A percentile compares a stretch with the other conserved stretches of the same genome.
Evolutionary conservation across 352 stramenopile genomes (phyloP).

Genomic region (Blastocystis sp.): DNA sequence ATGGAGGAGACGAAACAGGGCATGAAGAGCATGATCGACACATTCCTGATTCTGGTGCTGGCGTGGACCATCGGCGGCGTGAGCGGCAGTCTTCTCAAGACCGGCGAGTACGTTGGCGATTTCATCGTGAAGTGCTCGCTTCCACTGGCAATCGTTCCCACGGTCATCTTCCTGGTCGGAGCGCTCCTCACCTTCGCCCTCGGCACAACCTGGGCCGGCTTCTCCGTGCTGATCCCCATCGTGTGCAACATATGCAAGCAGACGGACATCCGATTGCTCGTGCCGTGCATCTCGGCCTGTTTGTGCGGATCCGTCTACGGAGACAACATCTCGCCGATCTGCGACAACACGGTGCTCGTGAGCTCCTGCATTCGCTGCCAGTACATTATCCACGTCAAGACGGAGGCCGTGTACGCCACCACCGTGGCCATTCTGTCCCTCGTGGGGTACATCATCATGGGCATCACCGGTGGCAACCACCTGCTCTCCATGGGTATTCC

Average conservation of each 20-base stretch:
- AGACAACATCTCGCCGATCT: slow-evolving; percentile 85
- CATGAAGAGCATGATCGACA: slow-evolving; percentile 45
- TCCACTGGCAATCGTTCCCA: slow-evolving; percentile 78
- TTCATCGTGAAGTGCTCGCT: slow-evolving; percentile 76
- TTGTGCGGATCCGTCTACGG: slow-evolving; percentile 81
- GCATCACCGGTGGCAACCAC: not conserved
- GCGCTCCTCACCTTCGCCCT: slow-evolving; percentile 84
- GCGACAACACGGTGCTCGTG: slow-evolving; percentile 85
- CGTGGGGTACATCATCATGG: slow-evolving; percentile 10
- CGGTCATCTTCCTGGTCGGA: slow-evolving; percentile 80
- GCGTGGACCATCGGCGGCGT: slow-evolving; percentile 47
- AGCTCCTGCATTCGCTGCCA: slow-evolving; percentile 78
- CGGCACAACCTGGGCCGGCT: slow-evolving; percentile 83
- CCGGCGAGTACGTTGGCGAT: slow-evolving; percentile 35
- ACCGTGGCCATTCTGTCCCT: not conserved
- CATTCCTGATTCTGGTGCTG: slow-evolving; percentile 36
- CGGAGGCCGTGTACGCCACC: slow-evolving; percentile 9
- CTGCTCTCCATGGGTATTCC: not conserved
- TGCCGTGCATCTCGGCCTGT: slow-evolving; percentile 83
- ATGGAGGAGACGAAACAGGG: slow-evolving; percentile 21
- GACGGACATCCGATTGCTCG: slow-evolving; percentile 80
- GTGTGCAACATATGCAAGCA: slow-evolving; percentile 78
- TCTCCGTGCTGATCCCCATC: slow-evolving; percentile 88
- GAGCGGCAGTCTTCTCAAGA: not conserved
- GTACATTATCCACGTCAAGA: slow-evolving; percentile 23